These are phyloP conservation scores for Heliamphora exappendiculata DNA, from an alignment of 148 eudicot species.

Conservation along the genomic window DNA sequence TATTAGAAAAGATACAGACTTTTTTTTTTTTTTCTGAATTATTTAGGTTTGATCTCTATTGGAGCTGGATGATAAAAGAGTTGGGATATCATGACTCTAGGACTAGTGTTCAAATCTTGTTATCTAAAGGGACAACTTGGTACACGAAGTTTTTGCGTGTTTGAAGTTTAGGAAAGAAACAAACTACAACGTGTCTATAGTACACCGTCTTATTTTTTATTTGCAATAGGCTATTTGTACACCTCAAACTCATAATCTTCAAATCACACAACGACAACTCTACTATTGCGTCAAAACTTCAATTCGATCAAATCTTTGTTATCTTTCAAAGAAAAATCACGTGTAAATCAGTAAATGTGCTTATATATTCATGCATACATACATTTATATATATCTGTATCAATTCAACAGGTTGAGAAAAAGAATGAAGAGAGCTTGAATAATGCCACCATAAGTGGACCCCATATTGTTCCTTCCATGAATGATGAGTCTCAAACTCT, in stretches of 20 bases:
- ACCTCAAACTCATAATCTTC: too few species aligned
- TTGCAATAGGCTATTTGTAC: too few species aligned
- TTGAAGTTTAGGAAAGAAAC: too few species aligned
- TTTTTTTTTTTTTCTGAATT: background rate
- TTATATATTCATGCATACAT: too few species aligned
- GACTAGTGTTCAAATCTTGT: background rate
- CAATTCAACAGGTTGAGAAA: slow-evolving; percentile 6
- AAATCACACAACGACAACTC: too few species aligned
- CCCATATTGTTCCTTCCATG: background rate
- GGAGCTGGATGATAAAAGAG: background rate
- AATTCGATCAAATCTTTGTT: too few species aligned
- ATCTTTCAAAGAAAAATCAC: too few species aligned
- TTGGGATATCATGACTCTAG: background rate
- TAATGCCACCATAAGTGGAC: background rate
- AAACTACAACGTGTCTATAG: too few species aligned
- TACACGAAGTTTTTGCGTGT: too few species aligned
- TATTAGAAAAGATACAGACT: background rate
- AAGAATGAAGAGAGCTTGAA: slow-evolving; percentile 8
- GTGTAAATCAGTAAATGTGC: too few species aligned
- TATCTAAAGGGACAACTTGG: too few species aligned
- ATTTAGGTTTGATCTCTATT: background rate
- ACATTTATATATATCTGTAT: background rate
- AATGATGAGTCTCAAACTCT: slow-evolving; percentile 20
- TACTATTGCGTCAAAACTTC: background rate
- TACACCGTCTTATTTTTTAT: too few species aligned